These are phyloP conservation scores for Arthrocladium fulminans DNA, from an alignment of 2,329 filamentous ascomycete genomes.

Conservation along the genomic window DNA sequence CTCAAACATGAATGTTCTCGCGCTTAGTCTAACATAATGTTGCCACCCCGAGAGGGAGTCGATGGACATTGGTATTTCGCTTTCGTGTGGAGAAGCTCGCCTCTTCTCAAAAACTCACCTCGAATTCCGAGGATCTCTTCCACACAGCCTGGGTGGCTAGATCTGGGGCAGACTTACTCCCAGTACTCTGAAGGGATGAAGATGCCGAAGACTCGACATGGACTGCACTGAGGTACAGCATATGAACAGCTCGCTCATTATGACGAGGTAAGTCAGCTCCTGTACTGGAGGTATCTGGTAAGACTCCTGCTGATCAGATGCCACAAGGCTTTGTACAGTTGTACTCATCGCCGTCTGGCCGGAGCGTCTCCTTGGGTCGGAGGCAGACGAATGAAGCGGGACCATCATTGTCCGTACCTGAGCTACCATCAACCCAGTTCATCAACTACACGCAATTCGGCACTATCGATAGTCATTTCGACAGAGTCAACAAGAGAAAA, in stretches of 20 bases:
- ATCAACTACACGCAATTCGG: conserved; percentile 12
- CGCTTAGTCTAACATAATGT: too few species aligned
- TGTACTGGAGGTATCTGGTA: neutral
- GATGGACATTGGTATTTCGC: too few species aligned
- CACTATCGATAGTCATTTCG: neutral
- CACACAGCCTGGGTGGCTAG: too few species aligned
- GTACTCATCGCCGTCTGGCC: too few species aligned
- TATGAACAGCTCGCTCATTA: neutral
- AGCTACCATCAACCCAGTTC: conserved; percentile 11
- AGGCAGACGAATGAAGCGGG: neutral
- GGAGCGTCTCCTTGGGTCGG: conserved; percentile 3
- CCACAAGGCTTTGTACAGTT: too few species aligned
- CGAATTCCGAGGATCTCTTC: too few species aligned
- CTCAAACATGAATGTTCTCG: too few species aligned
- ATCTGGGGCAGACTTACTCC: too few species aligned
- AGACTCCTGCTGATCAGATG: too few species aligned
- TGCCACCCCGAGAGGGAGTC: too few species aligned
- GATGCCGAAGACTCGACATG: neutral
- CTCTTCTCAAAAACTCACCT: too few species aligned
- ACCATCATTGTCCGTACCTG: neutral
- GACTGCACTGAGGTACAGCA: neutral
- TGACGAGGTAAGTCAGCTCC: neutral
- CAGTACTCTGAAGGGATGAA: neutral
- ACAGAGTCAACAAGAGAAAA: neutral
- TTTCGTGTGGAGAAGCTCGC: too few species aligned